Base-by-base conservation (phyloP, 805 yeast species). In the Trichomonascus vanleenenianus region DNA sequence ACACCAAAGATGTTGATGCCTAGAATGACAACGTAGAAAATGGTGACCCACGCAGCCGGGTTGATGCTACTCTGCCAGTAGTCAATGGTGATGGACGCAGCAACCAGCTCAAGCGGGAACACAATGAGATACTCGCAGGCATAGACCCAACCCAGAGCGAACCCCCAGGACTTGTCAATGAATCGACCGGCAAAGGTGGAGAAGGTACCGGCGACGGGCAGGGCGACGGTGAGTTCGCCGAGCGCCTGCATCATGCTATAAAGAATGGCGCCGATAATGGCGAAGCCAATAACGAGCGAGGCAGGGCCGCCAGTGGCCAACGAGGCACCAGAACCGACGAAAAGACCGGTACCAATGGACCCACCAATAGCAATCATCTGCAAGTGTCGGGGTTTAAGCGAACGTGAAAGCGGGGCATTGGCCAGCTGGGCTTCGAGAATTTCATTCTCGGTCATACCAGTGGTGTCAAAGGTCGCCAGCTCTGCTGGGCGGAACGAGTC, bases 311-410 rank as follows among this genome's bases (percentile, higher is more conserved):
- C 76, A 4, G 54, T 56, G 27, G 63, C 59, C 42, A 74, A 62
- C 5, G 77, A 64, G 25, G 64, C 64, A 15, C 80, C 79, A 0
- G 75, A 65, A 22, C 78, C 74, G 32, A 78, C 64, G 56, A 75
- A 78, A 22, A 79, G 62, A 52, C 83, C 83, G 25, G 91, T 81
- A 57, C 95, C 95, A 49, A 85, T 81, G 43, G 89, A 81, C 43
- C 93, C 87, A 47, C 91, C 91, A 44, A 85, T 70, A 32, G 93
- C 86, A 55, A 85, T 81, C 78, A 83, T 78, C 43, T 58, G 62
- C 35, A 63, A 40, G 49, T 63, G 67, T 7, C 68, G 57, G 12
- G 52, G 51, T 46, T 61, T 63, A 39, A 63, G 57, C 12, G 44
- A 40, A 44, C 76, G 61, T 30, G 74, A 67, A 49, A 81, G 66